Percentiles rank a stretch among this genome's conserved stretches.
These are phyloP conservation scores for Sistotremastrum niveocremeum DNA, from an alignment of 768 basidiomycete species.

Conservation along the genomic window DNA sequence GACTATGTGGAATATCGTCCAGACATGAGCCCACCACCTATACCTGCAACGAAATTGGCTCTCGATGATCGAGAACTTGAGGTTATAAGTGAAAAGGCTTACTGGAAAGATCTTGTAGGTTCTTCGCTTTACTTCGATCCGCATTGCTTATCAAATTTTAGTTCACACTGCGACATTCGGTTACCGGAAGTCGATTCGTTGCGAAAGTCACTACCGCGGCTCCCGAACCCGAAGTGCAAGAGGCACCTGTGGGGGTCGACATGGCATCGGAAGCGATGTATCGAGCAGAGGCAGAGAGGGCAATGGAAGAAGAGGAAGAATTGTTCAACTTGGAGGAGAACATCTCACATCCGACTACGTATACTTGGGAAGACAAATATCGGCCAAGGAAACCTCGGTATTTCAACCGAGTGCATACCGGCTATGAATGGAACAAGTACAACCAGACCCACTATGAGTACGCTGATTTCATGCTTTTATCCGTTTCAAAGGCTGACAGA, in stretches of 20 bases:
- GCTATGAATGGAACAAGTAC: slow-evolving; percentile 99
- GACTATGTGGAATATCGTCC: slow-evolving; percentile 42
- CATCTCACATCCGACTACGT: slow-evolving; percentile 67
- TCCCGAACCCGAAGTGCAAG: slow-evolving; percentile 43
- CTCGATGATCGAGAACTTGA: slow-evolving; percentile 74
- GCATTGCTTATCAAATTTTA: slow-evolving; percentile 14
- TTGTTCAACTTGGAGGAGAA: slow-evolving; percentile 89
- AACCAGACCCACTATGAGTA: slow-evolving; percentile 99
- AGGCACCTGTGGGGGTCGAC: slow-evolving; percentile 46
- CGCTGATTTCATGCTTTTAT: slow-evolving; percentile 17
- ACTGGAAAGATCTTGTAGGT: slow-evolving; percentile 51
- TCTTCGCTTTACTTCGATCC: background rate
- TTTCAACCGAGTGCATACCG: slow-evolving; percentile 98
- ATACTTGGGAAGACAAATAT: slow-evolving; percentile 99
- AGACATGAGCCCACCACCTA: slow-evolving; percentile 71
- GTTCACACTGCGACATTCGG: slow-evolving; percentile 67
- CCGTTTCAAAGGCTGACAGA: slow-evolving; percentile 3
- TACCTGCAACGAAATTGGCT: slow-evolving; percentile 57
- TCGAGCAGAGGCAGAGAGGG: slow-evolving; percentile 81
- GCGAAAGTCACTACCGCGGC: slow-evolving; percentile 56
- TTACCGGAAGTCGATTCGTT: slow-evolving; percentile 81
- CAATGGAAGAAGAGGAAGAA: slow-evolving; percentile 93
- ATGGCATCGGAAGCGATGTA: slow-evolving; percentile 84
- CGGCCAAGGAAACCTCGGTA: slow-evolving; percentile 94
- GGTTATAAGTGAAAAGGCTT: slow-evolving; percentile 57